Percentiles rank a stretch among this genome's conserved stretches.
phyloP scores from a whole-genome alignment of 2,329 filamentous ascomycete species.

The Fusarium torreyae region DNA sequence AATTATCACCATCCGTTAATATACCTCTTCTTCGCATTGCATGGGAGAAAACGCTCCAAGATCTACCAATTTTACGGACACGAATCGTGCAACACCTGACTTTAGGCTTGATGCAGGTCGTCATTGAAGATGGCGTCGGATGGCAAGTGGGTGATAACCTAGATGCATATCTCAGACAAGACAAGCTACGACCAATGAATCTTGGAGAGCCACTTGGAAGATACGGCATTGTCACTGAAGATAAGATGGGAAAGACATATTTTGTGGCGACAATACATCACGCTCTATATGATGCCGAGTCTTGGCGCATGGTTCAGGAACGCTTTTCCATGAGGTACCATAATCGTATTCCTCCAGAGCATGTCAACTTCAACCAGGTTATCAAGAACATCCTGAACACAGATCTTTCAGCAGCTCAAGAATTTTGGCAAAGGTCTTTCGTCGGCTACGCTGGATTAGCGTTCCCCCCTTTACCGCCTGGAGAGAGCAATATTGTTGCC shows the following conservation, averaged over 20 bases:
- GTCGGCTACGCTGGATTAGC: no score
- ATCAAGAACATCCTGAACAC: not conserved
- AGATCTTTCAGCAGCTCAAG: not conserved
- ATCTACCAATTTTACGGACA: slow-evolving; percentile 58
- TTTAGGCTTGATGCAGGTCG: slow-evolving; percentile 61
- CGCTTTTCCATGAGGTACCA: not conserved
- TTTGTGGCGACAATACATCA: slow-evolving; percentile 5
- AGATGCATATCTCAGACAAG: slow-evolving; percentile 36
- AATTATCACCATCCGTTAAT: not conserved
- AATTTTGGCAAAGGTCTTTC: not conserved
- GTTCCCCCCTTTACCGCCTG: no score
- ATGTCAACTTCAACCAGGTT: not conserved
- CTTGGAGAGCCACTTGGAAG: not conserved
- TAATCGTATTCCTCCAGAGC: not conserved
- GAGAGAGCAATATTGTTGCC: not conserved
- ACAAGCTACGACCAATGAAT: not conserved
- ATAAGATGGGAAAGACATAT: not conserved
- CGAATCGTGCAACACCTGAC: slow-evolving; percentile 61
- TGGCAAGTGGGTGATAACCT: slow-evolving; percentile 49
- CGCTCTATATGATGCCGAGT: slow-evolving; percentile 5
- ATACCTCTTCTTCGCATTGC: not conserved
- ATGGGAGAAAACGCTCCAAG: slow-evolving; percentile 9
- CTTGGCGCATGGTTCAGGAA: slow-evolving; percentile 1
- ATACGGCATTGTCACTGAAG: not conserved
- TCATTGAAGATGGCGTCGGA: slow-evolving; percentile 56